Percentiles rank a stretch among this genome's conserved stretches.
phyloP scores from a whole-genome alignment of 2,329 filamentous ascomycete genomes.

The Fusarium setosum region DNA sequence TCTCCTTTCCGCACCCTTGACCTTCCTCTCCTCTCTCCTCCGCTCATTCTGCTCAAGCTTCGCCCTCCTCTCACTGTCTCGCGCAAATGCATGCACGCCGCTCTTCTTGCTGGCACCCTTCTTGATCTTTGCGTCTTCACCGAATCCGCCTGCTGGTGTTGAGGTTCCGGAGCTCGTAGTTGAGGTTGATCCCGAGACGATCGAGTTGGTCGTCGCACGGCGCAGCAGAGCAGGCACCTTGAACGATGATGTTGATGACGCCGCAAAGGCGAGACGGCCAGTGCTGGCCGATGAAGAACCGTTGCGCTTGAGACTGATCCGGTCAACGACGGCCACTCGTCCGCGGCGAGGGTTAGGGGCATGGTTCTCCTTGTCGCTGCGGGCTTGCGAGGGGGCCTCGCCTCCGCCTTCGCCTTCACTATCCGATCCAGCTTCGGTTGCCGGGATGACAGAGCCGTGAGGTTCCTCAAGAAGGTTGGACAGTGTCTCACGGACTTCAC shows the following conservation, averaged over 20 bases:
- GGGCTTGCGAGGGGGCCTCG: constrained; percentile 30
- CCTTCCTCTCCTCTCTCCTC: constrained; percentile 68
- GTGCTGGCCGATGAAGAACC: constrained; percentile 51
- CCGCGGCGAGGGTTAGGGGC: constrained; percentile 50
- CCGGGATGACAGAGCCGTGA: constrained; percentile 60
- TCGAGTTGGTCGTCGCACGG: constrained; percentile 76
- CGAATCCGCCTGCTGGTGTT: constrained; percentile 52
- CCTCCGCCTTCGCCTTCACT: constrained; percentile 55
- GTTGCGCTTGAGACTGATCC: constrained; percentile 75
- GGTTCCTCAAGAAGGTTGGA: constrained; percentile 85
- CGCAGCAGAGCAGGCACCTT: constrained; percentile 78
- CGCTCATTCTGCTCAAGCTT: constrained; percentile 67
- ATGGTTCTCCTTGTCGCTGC: constrained; percentile 64
- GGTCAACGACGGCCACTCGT: constrained; percentile 71
- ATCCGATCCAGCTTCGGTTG: constrained; percentile 50
- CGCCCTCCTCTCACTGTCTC: constrained; percentile 68
- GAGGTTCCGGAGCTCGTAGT: constrained; percentile 48
- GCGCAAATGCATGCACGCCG: constrained; percentile 69
- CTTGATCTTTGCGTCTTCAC: constrained; percentile 66
- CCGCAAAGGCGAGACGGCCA: constrained; percentile 68
- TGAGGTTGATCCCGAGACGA: constrained; percentile 53
- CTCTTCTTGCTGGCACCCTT: constrained; percentile 70
- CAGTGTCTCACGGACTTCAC: constrained; percentile 85
- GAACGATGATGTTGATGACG: constrained; percentile 61
- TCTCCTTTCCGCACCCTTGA: constrained; percentile 67